Conservation (phyloP, 2,329 filamentous ascomycete species). For the Rhynchosporium secalis region DNA sequence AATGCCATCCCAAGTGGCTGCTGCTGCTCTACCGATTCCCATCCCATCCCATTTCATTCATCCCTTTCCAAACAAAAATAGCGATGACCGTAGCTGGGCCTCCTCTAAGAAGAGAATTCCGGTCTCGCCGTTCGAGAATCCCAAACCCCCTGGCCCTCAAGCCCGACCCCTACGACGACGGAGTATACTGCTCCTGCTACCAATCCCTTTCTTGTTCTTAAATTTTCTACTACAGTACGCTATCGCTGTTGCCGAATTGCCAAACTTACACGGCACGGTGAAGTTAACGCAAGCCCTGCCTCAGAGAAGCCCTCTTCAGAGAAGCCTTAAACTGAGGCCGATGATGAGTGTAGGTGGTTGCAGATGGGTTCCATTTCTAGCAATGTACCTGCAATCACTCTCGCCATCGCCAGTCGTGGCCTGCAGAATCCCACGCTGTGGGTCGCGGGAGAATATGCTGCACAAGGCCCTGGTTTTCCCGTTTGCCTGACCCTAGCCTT, state of each 20-base stretch:
- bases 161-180: no score
- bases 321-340: background rate
- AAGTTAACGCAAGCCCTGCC: background rate
- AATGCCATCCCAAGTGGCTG: conserved; percentile 13
- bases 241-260: background rate
- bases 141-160: background rate
- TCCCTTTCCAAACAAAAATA: background rate
- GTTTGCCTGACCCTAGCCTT: background rate
- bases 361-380: background rate
- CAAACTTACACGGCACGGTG: background rate
- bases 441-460: conserved; percentile 10
- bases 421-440: background rate
- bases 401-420: background rate
- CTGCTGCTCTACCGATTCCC: conserved; percentile 13
- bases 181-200: background rate
- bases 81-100: no score
- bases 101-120: no score
- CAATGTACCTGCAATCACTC: background rate
- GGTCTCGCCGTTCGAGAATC: background rate
- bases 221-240: background rate
- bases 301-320: no score
- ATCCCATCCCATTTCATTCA: background rate
- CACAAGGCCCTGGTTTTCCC: background rate
- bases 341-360: background rate
- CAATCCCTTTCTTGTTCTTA: background rate